Base-by-base conservation (phyloP, 805 yeast genomes). In the Suhomyces xylopsoci region DNA sequence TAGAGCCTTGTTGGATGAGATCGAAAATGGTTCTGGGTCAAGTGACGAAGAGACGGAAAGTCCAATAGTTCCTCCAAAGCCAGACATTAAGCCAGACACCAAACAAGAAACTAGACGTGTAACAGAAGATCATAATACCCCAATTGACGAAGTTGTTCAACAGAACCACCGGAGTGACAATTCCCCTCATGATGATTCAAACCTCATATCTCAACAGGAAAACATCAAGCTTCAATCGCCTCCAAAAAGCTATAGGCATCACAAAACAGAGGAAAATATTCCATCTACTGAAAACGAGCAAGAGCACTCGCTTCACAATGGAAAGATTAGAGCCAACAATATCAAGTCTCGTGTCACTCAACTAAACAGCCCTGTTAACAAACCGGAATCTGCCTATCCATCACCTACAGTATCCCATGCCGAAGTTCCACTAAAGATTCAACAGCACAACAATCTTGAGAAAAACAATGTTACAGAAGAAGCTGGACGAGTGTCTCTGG, bases 241-340 rank as follows among this genome's bases (percentile, higher is more conserved):
- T 26, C 54, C 54, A 14, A 36, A 51, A 25, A 44, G 32, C n/a
- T 51, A 51, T 30, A 47, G 54, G 25, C 50, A 51, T 24, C 54
- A 51, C n/a, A 26, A 26, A 17, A 12, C 24, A 7, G 32, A 17
- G 7, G 32, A 19, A 15, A 9, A 17, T 24, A 48, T 38, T 40
- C n/a, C 45, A 22, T 8, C 41, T 9, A 7, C 24, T 8, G 42
- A 38, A 10, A 36, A 36, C 20, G 42, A 38, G 20, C 42, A 38
- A 19, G 30, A 20, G 3, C 12, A 30, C 10, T 28, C 32, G n/a
- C 12, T 12, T 42, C 22, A n/a, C 36, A 14, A 32, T 6, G 36
- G 17, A 32, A 32, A 32, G n/a, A 10, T 12, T 5, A 28, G n/a
- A 28, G 12, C 32, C 14, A 28, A 28, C 17, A 32, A n/a, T 32